Evolutionary conservation across 208 protist genomes (phyloP).

Genomic region (Leishmania braziliensis): DNA sequence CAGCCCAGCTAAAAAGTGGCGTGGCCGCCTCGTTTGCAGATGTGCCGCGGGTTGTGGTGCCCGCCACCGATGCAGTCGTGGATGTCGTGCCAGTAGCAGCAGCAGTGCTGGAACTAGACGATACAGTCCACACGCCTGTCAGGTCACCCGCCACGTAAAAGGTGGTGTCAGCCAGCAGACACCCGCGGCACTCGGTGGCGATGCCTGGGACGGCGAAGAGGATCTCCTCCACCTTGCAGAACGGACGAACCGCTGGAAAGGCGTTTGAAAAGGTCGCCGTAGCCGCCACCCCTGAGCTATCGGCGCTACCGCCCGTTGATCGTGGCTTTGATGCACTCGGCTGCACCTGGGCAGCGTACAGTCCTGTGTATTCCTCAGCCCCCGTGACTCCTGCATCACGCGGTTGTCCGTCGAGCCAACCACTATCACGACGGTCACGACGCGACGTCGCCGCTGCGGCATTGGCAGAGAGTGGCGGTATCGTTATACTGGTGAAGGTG

Average conservation of each 20-base stretch:
- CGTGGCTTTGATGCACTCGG: neutral
- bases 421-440: neutral
- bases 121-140: slow-evolving; percentile 61
- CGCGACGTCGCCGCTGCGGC: neutral
- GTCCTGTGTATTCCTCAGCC: slow-evolving; percentile 11
- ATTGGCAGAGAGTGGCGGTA: slow-evolving; percentile 48
- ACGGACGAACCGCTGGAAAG: slow-evolving; percentile 63
- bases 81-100: neutral
- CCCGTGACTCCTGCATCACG: neutral
- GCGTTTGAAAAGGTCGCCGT: neutral
- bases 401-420: neutral
- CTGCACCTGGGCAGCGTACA: slow-evolving; percentile 8
- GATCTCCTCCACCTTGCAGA: slow-evolving; percentile 87
- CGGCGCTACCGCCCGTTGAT: neutral
- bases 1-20: slow-evolving; percentile 6
- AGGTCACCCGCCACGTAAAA: slow-evolving; percentile 86
- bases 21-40: neutral
- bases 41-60: neutral
- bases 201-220: slow-evolving; percentile 89
- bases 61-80: neutral
- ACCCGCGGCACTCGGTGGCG: slow-evolving; percentile 81
- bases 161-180: slow-evolving; percentile 85
- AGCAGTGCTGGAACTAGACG: neutral
- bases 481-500: slow-evolving; percentile 64
- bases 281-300: neutral